Evolutionary conservation across 805 yeast genomes (phyloP), one percentile per base, ranked within the genome.

Genomic region (Zygosaccharomyces lentus): DNA sequence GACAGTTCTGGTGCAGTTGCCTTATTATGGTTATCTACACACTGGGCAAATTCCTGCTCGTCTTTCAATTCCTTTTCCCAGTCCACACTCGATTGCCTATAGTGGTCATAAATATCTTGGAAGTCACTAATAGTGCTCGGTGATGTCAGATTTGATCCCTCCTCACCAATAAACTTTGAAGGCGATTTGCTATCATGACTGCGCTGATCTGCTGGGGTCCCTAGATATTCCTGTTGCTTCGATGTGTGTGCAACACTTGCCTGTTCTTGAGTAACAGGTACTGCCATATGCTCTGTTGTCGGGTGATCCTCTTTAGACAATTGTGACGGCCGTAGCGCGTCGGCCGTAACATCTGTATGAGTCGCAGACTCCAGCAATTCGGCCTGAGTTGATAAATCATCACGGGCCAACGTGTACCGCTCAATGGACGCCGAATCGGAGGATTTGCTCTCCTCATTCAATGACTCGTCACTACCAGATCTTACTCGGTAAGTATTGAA

Each of bases 401-500:
- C 10, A 15, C 9, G 32, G 17, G 31, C 10, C 10, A 16, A 30
- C 8, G 12, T 16, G 19, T 25, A 16, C 10, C 27, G 29, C 9
- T 25, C 31, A n/a, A 17, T 38, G 8, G 34, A 38, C 4, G 13
- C 25, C 9, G 34, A 26, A 9, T 12, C 26, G 7, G 32, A 34
- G 10, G 34, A 38, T 34, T 40, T 31, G 24, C 19, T 37, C 5
- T 32, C 41, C 24, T 34, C 15, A 27, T 39, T n/a, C 34, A 37
- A 27, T 12, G 45, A 37, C 13, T 38, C 37, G 9, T 37, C 34
- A 35, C 41, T 42, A 13, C 46, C 51, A 50, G 61, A 44, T 49
- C 70, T 71, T 59, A 71, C 66, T 50, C 77, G 68, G 54, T 76
- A 76, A 0, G 79, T 73, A 25, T 76, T 70, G 71, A 80, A 75